phyloP scores from a whole-genome alignment of 352 stramenopile species.

The Pythium sukuiense region DNA sequence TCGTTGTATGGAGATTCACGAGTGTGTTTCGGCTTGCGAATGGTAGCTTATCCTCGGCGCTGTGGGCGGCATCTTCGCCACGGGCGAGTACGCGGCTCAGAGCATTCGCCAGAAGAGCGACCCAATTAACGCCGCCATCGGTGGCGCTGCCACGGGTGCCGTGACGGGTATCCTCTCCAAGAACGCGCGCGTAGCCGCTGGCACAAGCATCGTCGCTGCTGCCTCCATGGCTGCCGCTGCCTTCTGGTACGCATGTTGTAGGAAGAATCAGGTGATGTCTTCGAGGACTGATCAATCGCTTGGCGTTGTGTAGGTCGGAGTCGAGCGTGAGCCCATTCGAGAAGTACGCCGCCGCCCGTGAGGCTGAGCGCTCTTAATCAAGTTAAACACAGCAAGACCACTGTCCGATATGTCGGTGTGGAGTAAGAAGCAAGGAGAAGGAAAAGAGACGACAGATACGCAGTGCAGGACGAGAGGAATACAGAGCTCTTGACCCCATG shows the following conservation, averaged over 20 bases:
- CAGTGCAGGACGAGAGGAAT: neutral
- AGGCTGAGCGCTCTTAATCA: conserved; percentile 43
- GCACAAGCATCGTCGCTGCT: conserved; percentile 43
- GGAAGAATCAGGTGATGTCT: too few relatives aligned
- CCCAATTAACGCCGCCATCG: conserved; percentile 65
- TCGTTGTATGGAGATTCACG: neutral
- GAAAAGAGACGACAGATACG: neutral
- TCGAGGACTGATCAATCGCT: neutral
- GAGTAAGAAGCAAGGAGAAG: neutral
- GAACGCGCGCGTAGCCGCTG: conserved; percentile 67
- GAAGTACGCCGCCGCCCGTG: conserved; percentile 59
- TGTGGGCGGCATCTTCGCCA: conserved; percentile 64
- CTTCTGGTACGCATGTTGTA: conserved; percentile 55
- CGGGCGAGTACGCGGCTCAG: conserved; percentile 59
- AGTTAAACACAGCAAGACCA: neutral
- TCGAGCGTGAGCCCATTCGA: conserved; percentile 54
- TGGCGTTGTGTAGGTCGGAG: conserved; percentile 34
- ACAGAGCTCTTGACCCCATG: neutral
- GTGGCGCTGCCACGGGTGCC: conserved; percentile 59
- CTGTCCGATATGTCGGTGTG: neutral
- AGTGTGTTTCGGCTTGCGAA: neutral
- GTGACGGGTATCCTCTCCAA: conserved; percentile 75
- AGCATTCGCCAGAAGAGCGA: conserved; percentile 74
- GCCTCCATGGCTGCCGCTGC: conserved; percentile 48
- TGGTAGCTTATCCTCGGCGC: conserved; percentile 70